Evolutionary conservation across 352 stramenopile genomes (phyloP).

Genomic region (Phytophthora constricta): DNA sequence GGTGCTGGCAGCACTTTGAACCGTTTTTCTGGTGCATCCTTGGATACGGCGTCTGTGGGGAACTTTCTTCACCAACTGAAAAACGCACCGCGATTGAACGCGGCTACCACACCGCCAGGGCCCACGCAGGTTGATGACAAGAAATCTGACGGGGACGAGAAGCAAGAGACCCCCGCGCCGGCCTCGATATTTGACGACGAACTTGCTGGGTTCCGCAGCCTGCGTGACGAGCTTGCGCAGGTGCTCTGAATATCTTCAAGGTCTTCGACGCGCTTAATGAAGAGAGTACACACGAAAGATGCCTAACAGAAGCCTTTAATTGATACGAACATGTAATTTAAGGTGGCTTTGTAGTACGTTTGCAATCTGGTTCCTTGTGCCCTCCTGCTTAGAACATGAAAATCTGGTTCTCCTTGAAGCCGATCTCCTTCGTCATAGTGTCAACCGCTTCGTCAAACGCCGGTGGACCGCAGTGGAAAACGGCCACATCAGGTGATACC

Average conservation of each 20-base stretch:
- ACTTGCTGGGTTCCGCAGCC: slow-evolving; percentile 67
- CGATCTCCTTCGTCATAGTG: slow-evolving; percentile 47
- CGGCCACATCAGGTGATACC: slow-evolving; percentile 46
- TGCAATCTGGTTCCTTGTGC: no score
- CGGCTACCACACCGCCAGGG: neutral
- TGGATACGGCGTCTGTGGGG: slow-evolving; percentile 70
- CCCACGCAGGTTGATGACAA: slow-evolving; percentile 3
- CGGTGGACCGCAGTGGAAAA: slow-evolving; percentile 52
- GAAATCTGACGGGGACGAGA: neutral
- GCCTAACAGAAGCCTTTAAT: neutral
- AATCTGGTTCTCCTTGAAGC: slow-evolving; percentile 61
- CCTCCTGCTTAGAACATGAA: slow-evolving; percentile 60
- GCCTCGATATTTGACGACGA: slow-evolving; percentile 76
- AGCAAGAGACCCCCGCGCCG: slow-evolving; percentile 8
- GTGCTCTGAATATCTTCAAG: slow-evolving; percentile 21
- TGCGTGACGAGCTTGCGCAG: slow-evolving; percentile 72
- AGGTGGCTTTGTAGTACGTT: no score
- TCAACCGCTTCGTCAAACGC: slow-evolving; percentile 41
- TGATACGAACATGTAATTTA: neutral
- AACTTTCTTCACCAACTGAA: slow-evolving; percentile 86
- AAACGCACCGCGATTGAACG: slow-evolving; percentile 64
- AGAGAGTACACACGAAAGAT: neutral
- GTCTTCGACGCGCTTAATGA: neutral
- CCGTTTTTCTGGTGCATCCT: slow-evolving; percentile 29
- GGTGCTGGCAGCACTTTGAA: slow-evolving; percentile 26